Percentiles rank a stretch among this genome's conserved stretches.
phyloP scores from a whole-genome alignment of 371 early-diverging fungal genomes.

The Mortierella sp. region DNA sequence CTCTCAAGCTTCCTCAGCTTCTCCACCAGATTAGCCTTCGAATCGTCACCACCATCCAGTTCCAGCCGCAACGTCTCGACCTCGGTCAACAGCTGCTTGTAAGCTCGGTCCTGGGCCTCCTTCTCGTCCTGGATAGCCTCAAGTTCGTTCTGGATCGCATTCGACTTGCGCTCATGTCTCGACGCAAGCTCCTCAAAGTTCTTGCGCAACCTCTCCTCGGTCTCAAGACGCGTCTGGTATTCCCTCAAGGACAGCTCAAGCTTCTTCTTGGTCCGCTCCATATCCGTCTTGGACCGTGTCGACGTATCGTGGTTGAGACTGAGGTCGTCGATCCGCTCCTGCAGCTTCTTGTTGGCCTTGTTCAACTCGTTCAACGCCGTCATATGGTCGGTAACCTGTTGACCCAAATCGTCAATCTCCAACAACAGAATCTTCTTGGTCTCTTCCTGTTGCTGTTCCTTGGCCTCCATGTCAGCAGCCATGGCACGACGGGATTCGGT shows the following conservation, averaged over 20 bases:
- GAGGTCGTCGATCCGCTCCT: slow-evolving; percentile 73
- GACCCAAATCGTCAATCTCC: slow-evolving; percentile 84
- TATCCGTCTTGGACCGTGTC: slow-evolving; percentile 75
- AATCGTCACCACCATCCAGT: slow-evolving; percentile 70
- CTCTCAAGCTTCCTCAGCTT: slow-evolving; percentile 70
- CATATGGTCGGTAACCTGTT: slow-evolving; percentile 76
- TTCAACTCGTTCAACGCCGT: slow-evolving; percentile 66
- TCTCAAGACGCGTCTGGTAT: slow-evolving; percentile 74
- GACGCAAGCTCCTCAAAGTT: slow-evolving; percentile 83
- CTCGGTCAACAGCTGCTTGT: slow-evolving; percentile 76
- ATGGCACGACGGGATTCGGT: slow-evolving; percentile 71
- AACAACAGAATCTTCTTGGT: slow-evolving; percentile 77
- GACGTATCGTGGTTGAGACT: slow-evolving; percentile 66
- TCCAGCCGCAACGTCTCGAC: slow-evolving; percentile 67
- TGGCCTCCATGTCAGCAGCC: slow-evolving; percentile 75
- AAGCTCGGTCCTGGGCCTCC: slow-evolving; percentile 70
- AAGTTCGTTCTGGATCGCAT: slow-evolving; percentile 73
- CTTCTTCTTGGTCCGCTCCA: slow-evolving; percentile 76
- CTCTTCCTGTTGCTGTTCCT: slow-evolving; percentile 81
- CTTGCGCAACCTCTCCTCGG: slow-evolving; percentile 71
- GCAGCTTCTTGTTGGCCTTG: slow-evolving; percentile 73
- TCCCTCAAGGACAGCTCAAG: slow-evolving; percentile 70
- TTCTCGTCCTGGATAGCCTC: slow-evolving; percentile 75
- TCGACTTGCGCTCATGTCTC: slow-evolving; percentile 85
- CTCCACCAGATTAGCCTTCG: slow-evolving; percentile 68